Percentiles rank a stretch among this genome's conserved stretches.
Evolutionary conservation across 805 yeast genomes (phyloP).

Genomic region (Kluyveromyces starmeri): DNA sequence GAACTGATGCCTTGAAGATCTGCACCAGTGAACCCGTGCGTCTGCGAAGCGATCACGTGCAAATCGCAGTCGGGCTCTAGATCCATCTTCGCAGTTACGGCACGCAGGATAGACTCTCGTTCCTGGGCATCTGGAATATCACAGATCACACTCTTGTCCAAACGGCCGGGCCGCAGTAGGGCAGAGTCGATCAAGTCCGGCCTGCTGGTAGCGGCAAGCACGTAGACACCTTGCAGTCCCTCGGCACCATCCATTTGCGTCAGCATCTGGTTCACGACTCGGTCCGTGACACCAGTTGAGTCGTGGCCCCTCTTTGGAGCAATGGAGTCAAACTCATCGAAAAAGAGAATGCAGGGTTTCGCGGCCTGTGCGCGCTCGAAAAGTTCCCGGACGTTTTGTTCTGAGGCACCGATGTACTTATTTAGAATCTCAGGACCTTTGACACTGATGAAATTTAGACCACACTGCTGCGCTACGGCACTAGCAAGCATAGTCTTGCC

Average conservation of each 20-base stretch:
- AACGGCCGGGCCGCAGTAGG: conserved; percentile 86
- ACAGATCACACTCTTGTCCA: conserved; percentile 87
- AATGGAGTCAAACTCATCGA: conserved; percentile 94
- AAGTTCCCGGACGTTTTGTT: conserved; percentile 85
- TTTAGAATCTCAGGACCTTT: conserved; percentile 94
- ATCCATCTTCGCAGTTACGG: conserved; percentile 35
- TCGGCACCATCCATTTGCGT: conserved; percentile 99
- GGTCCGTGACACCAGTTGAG: conserved; percentile 94
- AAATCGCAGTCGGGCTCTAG: conserved; percentile 44
- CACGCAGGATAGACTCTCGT: conserved; percentile 56
- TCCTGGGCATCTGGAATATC: conserved; percentile 71
- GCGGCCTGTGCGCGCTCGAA: conserved; percentile 94
- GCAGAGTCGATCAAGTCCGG: conserved; percentile 97
- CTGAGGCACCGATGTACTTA: conserved; percentile 95
- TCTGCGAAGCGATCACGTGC: conserved; percentile 42
- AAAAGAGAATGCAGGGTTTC: conserved; percentile 84
- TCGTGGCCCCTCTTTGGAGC: conserved; percentile 98
- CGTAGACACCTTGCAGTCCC: conserved; percentile 93
- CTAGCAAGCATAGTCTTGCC: conserved; percentile 91
- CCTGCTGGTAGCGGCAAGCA: conserved; percentile 90
- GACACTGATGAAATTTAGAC: conserved; percentile 82
- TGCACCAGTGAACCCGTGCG: conserved; percentile 87
- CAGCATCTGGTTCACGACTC: conserved; percentile 93
- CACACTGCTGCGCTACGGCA: conserved; percentile 90
- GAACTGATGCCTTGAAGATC: conserved; percentile 88